phyloP scores from a whole-genome alignment of 1,284 basidiomycete species.

The Blastosporella zonata region DNA sequence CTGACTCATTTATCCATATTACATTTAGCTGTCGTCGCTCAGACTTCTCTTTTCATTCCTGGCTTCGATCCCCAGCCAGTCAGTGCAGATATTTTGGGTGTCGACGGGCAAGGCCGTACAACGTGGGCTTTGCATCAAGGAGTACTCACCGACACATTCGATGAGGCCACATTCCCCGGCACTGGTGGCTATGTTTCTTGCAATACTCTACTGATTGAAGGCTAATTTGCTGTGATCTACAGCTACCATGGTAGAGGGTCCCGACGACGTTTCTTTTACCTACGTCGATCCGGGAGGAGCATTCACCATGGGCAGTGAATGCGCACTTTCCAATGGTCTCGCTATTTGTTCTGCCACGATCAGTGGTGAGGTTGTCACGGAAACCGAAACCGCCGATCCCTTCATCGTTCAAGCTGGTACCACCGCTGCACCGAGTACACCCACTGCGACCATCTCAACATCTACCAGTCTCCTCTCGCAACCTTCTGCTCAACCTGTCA shows the following conservation, averaged over 20 bases:
- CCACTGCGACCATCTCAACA: slow-evolving; percentile 3
- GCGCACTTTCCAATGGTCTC: slow-evolving; percentile 16
- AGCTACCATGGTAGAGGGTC: slow-evolving; percentile 28
- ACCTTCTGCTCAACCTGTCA: slow-evolving; percentile 12
- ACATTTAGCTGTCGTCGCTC: slow-evolving; percentile 16
- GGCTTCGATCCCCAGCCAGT: slow-evolving; percentile 26
- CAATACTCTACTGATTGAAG: not conserved
- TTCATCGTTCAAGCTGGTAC: slow-evolving; percentile 22
- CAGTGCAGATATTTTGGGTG: slow-evolving; percentile 25
- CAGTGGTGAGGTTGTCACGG: slow-evolving; percentile 17
- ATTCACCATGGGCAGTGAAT: slow-evolving; percentile 20
- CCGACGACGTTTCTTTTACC: slow-evolving; percentile 20
- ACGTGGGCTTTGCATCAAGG: slow-evolving; percentile 25
- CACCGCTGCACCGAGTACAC: slow-evolving; percentile 10
- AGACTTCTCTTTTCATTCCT: slow-evolving; percentile 24
- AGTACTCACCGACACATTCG: slow-evolving; percentile 13
- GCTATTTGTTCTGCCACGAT: slow-evolving; percentile 21
- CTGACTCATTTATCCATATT: not conserved
- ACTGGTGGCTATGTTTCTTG: slow-evolving; percentile 13
- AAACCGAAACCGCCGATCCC: slow-evolving; percentile 18
- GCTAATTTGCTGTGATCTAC: not conserved
- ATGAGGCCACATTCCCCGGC: slow-evolving; percentile 16
- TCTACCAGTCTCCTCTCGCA: slow-evolving; percentile 3
- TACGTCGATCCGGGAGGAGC: slow-evolving; percentile 14
- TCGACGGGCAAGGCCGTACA: slow-evolving; percentile 24